These are phyloP conservation scores for Suillus americanus DNA, from an alignment of 768 basidiomycete species.

Conservation along the genomic window DNA sequence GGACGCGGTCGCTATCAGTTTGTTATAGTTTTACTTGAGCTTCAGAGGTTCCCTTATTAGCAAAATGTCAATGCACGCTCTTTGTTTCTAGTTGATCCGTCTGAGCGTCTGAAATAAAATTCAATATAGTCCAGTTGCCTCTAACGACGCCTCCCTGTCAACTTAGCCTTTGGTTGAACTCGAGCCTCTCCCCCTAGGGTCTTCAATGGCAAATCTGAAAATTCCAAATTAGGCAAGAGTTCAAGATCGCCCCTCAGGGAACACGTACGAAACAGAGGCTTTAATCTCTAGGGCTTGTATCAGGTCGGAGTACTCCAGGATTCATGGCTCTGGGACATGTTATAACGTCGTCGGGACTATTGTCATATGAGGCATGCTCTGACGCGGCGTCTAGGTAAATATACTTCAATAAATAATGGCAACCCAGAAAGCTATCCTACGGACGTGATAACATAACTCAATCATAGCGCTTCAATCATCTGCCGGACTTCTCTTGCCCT, in stretches of 20 bases:
- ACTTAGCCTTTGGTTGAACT: not conserved
- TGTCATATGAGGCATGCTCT: not conserved
- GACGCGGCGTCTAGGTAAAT: not conserved
- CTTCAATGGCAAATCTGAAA: not conserved
- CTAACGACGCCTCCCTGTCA: not conserved
- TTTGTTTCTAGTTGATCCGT: not conserved
- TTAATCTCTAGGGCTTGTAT: not conserved
- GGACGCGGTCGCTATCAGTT: not conserved
- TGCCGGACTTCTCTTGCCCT: slow-evolving; percentile 41
- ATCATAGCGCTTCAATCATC: slow-evolving; percentile 33
- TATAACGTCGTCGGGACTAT: not conserved
- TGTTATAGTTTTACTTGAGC: not conserved
- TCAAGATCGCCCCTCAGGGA: not conserved
- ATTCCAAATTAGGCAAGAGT: not conserved
- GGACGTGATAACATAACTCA: not conserved
- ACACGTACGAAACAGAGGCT: not conserved
- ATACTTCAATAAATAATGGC: not conserved
- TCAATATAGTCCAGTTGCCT: not conserved
- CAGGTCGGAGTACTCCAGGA: not conserved
- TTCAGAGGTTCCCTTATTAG: not conserved
- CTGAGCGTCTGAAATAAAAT: not conserved
- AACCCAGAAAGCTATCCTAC: not conserved
- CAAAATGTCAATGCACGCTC: slow-evolving; percentile 1
- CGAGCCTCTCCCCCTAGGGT: not conserved
- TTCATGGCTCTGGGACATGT: not conserved